Conservation (phyloP, 768 basidiomycete genomes). For the Leccinum broughii region DNA sequence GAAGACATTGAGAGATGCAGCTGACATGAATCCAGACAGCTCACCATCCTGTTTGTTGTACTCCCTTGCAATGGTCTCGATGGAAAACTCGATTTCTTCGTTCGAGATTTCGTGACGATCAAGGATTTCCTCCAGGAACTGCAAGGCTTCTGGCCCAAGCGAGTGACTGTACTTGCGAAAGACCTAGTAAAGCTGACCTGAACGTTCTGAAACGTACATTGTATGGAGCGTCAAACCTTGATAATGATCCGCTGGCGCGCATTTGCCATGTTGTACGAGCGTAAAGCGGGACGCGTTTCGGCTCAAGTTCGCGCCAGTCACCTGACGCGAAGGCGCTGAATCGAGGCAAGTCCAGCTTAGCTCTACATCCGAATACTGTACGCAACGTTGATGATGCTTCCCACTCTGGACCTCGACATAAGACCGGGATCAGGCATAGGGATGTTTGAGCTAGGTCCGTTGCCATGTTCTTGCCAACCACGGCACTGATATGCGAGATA, state of each 20-base stretch:
- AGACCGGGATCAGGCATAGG: slow-evolving; percentile 76
- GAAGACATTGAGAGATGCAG: slow-evolving; percentile 1
- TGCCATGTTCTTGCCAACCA: neutral
- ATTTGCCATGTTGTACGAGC: slow-evolving; percentile 34
- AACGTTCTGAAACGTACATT: neutral
- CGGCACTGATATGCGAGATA: neutral
- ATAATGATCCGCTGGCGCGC: slow-evolving; percentile 43
- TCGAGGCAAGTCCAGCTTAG: slow-evolving; percentile 13
- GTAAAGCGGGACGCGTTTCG: neutral
- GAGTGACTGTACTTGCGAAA: slow-evolving; percentile 90
- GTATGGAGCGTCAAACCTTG: slow-evolving; percentile 34
- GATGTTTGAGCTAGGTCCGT: slow-evolving; percentile 70
- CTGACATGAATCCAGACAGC: slow-evolving; percentile 12
- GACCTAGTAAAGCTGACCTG: slow-evolving; percentile 45
- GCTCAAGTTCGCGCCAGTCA: slow-evolving; percentile 1
- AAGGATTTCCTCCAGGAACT: slow-evolving; percentile 70
- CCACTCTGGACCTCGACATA: slow-evolving; percentile 72
- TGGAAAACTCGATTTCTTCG: slow-evolving; percentile 67
- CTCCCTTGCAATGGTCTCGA: slow-evolving; percentile 81
- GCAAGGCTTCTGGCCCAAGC: slow-evolving; percentile 74
- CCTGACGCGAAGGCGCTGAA: slow-evolving; percentile 9
- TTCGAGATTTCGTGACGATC: slow-evolving; percentile 69
- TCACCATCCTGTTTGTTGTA: slow-evolving; percentile 89
- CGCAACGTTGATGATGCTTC: slow-evolving; percentile 47
- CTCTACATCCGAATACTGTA: neutral